Base-by-base conservation (phyloP, 768 basidiomycete genomes). In the Mrakia frigida region DNA sequence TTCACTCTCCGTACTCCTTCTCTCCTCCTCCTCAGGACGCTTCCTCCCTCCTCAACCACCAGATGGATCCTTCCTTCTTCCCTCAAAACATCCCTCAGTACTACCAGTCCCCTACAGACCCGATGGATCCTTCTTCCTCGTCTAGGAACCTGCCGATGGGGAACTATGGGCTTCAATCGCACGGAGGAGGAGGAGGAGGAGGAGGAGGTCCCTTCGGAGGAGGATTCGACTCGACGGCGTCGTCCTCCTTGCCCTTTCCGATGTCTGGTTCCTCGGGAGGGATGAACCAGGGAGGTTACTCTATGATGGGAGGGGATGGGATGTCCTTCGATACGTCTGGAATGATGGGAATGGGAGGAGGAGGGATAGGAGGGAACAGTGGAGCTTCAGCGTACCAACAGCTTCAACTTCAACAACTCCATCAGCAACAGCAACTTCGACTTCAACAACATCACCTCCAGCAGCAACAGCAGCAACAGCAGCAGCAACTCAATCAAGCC, bases 11-110 rank as follows among this genome's bases (percentile, higher is more conserved):
- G 28, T 39, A 35, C 63, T 28, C 21, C 13, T 65, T 35, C 31
- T 65, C 63, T 3, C 63, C 63, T 31, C 33, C 63, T 65, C 37
- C 63, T 65, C 63, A 65, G 25, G 63, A 65, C 13, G 28, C 63
- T 9, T 65, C 37, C 63, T 65, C 37, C 63, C 33, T 35, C 63
- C 37, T 65, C 63, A 65, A 21, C 37, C 63, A 56, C 7, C 56
- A 56, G 25, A 56, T 56, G 56, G 56, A 56, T 6, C 25, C 25
- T 13, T 56, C 56, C 56, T 56, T 16, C 56, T 56, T n/a, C 56
- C 25, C 25, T 10, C 56, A 25, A 28, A n/a, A 25, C 56, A 25
- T 56, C 23, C 56, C 56, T 6, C 25, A 25, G 4, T 56, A 56
- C 56, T 56, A 56, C 56, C 56, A 56, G 25, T 56, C 56, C 13